phyloP scores from a whole-genome alignment of 768 basidiomycete species.

The Pulveroboletus sp. region DNA sequence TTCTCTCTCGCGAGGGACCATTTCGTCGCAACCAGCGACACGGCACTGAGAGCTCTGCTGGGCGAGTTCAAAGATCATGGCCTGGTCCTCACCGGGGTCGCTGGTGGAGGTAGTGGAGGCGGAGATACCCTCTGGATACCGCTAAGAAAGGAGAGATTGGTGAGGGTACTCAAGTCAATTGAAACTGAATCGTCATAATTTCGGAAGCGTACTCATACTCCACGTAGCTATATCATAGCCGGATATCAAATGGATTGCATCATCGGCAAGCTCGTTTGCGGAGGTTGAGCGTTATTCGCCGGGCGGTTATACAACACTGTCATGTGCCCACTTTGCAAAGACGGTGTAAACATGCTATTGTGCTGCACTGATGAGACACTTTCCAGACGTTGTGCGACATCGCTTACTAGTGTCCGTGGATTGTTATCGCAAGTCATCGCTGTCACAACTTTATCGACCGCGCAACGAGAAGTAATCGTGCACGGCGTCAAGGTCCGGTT shows the following conservation, averaged over 20 bases:
- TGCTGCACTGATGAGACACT: neutral
- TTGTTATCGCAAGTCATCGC: neutral
- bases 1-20: conserved; percentile 73
- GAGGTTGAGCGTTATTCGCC: neutral
- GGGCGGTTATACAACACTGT: neutral
- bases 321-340: too few relatives aligned
- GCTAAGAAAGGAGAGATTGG: conserved; percentile 69
- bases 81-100: conserved; percentile 53
- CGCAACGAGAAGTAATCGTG: neutral
- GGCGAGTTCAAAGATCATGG: conserved; percentile 92
- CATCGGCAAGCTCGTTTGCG: neutral
- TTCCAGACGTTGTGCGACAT: neutral
- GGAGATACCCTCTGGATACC: conserved; percentile 82
- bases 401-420: neutral
- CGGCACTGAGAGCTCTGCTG: conserved; percentile 72
- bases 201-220: neutral
- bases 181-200: conserved; percentile 18
- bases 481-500: neutral
- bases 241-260: too few relatives aligned
- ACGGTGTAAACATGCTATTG: neutral
- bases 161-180: conserved; percentile 37
- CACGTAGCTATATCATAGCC: neutral
- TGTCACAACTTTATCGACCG: neutral
- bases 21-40: conserved; percentile 88
- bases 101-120: conserved; percentile 39